Evolutionary conservation across 257 asterid genomes (phyloP).

Genomic region (Nicotiana tomentosiformis): DNA sequence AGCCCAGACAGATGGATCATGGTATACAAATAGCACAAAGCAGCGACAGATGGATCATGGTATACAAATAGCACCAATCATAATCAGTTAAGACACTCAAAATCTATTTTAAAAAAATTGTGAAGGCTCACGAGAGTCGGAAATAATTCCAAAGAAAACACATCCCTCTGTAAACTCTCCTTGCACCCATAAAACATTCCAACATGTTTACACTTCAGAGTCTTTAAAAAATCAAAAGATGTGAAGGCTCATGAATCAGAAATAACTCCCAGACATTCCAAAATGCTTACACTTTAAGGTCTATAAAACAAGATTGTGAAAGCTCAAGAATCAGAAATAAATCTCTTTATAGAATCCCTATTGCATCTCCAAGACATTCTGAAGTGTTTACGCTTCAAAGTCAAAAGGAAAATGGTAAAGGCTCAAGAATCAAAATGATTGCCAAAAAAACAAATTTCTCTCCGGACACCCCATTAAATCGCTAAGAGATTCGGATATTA

Average conservation of each 20-base stretch:
- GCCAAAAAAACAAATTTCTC: neutral
- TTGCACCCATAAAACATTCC: neutral
- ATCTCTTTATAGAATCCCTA: neutral
- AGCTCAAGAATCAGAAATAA: neutral
- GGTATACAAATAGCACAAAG: neutral
- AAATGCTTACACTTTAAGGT: neutral
- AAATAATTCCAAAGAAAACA: neutral
- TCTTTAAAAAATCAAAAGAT: neutral
- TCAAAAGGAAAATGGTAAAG: neutral
- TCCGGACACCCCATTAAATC: neutral
- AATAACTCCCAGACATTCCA: neutral
- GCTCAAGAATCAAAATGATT: neutral
- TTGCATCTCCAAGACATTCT: neutral
- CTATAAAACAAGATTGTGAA: neutral
- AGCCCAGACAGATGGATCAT: neutral
- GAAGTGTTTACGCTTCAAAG: neutral
- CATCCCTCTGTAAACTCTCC: neutral
- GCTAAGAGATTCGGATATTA: neutral
- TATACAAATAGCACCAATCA: neutral
- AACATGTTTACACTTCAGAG: neutral
- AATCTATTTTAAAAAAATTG: neutral
- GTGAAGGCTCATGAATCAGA: neutral
- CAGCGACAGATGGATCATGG: neutral
- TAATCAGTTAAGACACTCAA: neutral
- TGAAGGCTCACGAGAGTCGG: neutral